Conservation (phyloP, 2,329 filamentous ascomycete genomes). For the Macrophomina phaseolina region DNA sequence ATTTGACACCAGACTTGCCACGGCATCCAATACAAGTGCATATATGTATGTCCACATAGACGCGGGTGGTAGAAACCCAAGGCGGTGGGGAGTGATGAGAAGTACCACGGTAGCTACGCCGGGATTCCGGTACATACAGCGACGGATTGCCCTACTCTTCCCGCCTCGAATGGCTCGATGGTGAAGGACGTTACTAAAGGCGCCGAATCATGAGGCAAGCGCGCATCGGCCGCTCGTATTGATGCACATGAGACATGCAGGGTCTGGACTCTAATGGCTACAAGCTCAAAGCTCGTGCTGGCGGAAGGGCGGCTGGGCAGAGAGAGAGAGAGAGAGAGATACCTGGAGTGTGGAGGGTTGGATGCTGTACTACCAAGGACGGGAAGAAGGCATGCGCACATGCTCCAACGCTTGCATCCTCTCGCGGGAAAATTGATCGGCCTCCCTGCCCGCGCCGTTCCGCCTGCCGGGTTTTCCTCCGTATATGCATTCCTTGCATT, state of each 20-base stretch:
- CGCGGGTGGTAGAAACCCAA: too few species aligned
- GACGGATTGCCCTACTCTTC: not conserved
- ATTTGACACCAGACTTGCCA: too few species aligned
- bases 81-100: not conserved
- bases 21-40: too few species aligned
- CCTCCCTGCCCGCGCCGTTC: not conserved
- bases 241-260: conserved; percentile 14
- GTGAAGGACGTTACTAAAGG: not conserved
- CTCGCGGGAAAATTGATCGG: not conserved
- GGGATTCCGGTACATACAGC: too few species aligned
- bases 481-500: conserved; percentile 1
- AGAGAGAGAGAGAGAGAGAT: not conserved
- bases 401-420: not conserved
- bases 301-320: not conserved
- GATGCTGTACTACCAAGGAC: not conserved
- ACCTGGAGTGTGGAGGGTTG: not conserved
- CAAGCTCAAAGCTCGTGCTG: conserved; percentile 8
- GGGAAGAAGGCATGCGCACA: not conserved
- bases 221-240: not conserved
- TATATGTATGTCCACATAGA: too few species aligned
- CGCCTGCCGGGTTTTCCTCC: not conserved
- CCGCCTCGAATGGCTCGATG: not conserved
- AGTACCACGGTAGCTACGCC: not conserved
- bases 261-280: not conserved
- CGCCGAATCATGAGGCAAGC: not conserved